Conservation (phyloP, 2,329 filamentous ascomycete genomes). For the Aspergillus sclerotialis region DNA sequence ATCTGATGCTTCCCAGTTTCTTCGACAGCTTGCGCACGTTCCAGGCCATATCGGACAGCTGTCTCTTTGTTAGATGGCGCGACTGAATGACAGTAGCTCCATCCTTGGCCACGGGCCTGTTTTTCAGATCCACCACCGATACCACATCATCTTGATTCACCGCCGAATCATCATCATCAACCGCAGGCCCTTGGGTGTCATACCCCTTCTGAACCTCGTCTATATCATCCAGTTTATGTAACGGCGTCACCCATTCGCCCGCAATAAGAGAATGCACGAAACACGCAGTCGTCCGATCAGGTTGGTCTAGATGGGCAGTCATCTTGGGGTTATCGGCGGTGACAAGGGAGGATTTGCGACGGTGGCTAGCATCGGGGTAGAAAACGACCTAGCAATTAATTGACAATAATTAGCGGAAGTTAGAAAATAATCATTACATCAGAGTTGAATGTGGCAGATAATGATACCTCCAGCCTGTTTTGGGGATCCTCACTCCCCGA, state of each 20-base stretch:
- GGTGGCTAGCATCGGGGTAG: constrained; percentile 44
- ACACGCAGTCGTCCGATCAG: constrained; percentile 45
- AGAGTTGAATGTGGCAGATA: neutral
- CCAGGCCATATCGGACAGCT: constrained; percentile 95
- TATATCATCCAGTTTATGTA: constrained; percentile 5
- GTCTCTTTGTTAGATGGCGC: constrained; percentile 86
- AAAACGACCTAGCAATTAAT: constrained; percentile 47
- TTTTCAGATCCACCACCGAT: constrained; percentile 18
- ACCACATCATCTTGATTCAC: constrained; percentile 13
- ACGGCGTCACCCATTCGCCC: constrained; percentile 22
- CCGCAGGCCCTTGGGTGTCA: constrained; percentile 10
- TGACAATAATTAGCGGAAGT: constrained; percentile 1
- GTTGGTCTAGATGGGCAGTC: constrained; percentile 27
- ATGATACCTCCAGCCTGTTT: constrained; percentile 29
- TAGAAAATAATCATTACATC: neutral
- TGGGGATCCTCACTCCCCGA: constrained; percentile 29
- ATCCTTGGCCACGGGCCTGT: constrained; percentile 9
- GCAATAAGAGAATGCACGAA: constrained; percentile 55
- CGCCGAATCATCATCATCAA: constrained; percentile 13
- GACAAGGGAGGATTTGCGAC: constrained; percentile 56
- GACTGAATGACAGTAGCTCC: constrained; percentile 46
- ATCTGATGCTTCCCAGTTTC: constrained; percentile 71
- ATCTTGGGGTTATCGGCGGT: constrained; percentile 34
- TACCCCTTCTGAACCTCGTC: constrained; percentile 12
- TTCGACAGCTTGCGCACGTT: constrained; percentile 87